Percentiles rank a stretch among this genome's conserved stretches.
Evolutionary conservation across 768 basidiomycete genomes (phyloP).

Genomic region (Steccherinum ochraceum): DNA sequence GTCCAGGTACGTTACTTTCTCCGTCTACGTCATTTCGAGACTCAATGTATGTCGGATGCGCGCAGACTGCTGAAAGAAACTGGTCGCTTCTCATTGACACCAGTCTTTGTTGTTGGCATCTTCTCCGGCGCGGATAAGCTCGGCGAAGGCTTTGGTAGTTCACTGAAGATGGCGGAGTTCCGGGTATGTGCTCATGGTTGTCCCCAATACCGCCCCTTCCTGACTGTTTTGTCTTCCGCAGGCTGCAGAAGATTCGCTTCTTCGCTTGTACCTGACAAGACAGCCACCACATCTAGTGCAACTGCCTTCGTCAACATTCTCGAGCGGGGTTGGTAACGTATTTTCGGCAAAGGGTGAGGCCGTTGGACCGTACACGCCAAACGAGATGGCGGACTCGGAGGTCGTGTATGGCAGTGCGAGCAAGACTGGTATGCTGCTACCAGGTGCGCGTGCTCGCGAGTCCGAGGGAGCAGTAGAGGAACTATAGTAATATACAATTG

Average conservation of each 20-base stretch:
- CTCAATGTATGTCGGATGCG: no score
- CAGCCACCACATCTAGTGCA: slow-evolving; percentile 62
- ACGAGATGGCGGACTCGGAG: slow-evolving; percentile 54
- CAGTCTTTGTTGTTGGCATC: slow-evolving; percentile 94
- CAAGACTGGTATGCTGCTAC: slow-evolving; percentile 29
- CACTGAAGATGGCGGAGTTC: slow-evolving; percentile 92
- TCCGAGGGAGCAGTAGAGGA: slow-evolving; percentile 14
- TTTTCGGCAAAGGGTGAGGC: slow-evolving; percentile 35
- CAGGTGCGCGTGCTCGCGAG: slow-evolving; percentile 13
- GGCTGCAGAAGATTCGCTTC: slow-evolving; percentile 84
- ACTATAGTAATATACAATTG: slow-evolving; percentile 17
- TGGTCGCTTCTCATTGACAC: slow-evolving; percentile 84
- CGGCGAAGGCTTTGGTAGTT: slow-evolving; percentile 92
- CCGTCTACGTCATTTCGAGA: background rate
- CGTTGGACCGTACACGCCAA: slow-evolving; percentile 57
- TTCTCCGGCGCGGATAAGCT: slow-evolving; percentile 80
- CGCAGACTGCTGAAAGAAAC: slow-evolving; percentile 84
- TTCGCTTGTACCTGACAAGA: slow-evolving; percentile 76
- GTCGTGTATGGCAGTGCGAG: slow-evolving; percentile 66
- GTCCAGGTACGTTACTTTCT: slow-evolving; percentile 59
- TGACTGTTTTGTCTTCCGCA: slow-evolving; percentile 21
- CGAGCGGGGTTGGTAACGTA: slow-evolving; percentile 45
- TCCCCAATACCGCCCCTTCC: background rate
- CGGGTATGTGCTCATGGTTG: slow-evolving; percentile 44
- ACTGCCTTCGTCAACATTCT: slow-evolving; percentile 73